These are phyloP conservation scores for Coemansia sp. DNA, from an alignment of 192 early-diverging fungal genomes.

Conservation along the genomic window DNA sequence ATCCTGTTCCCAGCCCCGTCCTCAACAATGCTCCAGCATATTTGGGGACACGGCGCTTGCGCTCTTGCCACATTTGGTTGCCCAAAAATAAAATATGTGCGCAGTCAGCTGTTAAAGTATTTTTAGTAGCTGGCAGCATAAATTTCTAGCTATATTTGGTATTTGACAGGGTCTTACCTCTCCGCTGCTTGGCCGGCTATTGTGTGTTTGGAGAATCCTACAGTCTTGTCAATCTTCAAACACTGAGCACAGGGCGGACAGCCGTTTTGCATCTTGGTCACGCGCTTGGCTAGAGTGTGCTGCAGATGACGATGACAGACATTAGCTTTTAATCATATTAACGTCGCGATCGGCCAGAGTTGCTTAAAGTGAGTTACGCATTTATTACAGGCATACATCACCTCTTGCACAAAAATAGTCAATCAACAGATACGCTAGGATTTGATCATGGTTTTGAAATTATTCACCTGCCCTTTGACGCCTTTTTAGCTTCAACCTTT, in stretches of 20 bases:
- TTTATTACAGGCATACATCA: too few relatives aligned
- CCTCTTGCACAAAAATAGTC: too few relatives aligned
- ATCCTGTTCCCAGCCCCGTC: not conserved
- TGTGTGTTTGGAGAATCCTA: not conserved
- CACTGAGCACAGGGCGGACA: not conserved
- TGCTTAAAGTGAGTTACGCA: too few relatives aligned
- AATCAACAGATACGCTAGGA: too few relatives aligned
- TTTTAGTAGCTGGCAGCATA: slow-evolving; percentile 10
- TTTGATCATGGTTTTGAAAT: too few relatives aligned
- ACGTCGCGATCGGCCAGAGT: too few relatives aligned
- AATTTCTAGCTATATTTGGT: not conserved
- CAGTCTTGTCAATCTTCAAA: not conserved
- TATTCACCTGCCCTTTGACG: too few relatives aligned
- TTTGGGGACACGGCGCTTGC: not conserved
- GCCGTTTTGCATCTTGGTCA: not conserved
- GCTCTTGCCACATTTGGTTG: not conserved
- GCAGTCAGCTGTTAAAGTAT: not conserved
- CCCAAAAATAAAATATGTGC: not conserved
- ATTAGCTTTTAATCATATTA: not conserved
- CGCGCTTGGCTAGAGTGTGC: not conserved
- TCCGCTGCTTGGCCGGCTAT: not conserved
- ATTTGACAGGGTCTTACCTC: not conserved
- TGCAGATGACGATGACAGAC: not conserved
- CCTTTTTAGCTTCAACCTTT: too few relatives aligned
- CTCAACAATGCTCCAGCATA: not conserved